A percentile compares a stretch with the other conserved stretches of the same genome.
Evolutionary conservation across 2,329 filamentous ascomycete genomes (phyloP).

Genomic region (Colletotrichum sidae): DNA sequence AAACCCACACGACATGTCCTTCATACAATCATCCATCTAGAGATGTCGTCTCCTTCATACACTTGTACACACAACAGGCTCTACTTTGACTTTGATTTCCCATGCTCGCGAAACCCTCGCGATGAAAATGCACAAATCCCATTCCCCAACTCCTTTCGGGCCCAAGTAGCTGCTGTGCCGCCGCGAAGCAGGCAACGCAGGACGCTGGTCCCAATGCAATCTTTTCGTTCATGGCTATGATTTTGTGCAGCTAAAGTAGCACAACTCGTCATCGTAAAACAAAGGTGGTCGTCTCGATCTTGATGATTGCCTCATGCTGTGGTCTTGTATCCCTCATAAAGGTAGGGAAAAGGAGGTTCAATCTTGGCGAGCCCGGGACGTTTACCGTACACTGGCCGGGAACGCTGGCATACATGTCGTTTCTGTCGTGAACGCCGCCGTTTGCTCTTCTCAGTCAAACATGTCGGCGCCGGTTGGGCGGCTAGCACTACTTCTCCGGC

Average conservation of each 20-base stretch:
- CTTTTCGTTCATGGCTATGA: slow-evolving; percentile 14
- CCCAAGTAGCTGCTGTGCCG: not conserved
- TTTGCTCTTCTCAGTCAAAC: slow-evolving; percentile 46
- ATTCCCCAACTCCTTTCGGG: slow-evolving; percentile 17
- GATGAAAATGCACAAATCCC: not conserved
- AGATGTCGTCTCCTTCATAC: slow-evolving; percentile 23
- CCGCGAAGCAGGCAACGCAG: slow-evolving; percentile 1
- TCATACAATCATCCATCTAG: slow-evolving; percentile 28
- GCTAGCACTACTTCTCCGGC: slow-evolving; percentile 56
- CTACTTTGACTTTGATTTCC: slow-evolving; percentile 10
- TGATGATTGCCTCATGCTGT: not conserved
- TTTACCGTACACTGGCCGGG: slow-evolving; percentile 15
- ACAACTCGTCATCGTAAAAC: slow-evolving; percentile 7
- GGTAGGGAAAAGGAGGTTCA: not conserved
- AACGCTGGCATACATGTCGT: slow-evolving; percentile 26
- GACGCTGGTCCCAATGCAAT: slow-evolving; percentile 25
- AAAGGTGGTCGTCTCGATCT: not conserved
- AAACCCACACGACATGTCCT: slow-evolving; percentile 1
- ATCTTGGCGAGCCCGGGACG: too few relatives aligned
- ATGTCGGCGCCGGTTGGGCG: slow-evolving; percentile 50
- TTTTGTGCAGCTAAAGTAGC: slow-evolving; percentile 6
- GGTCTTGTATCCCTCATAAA: not conserved
- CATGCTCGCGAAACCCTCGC: not conserved
- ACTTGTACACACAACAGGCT: slow-evolving; percentile 6
- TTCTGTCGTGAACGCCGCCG: slow-evolving; percentile 28